Conservation (phyloP, 805 yeast genomes). For the Candida sakaeoensis region DNA sequence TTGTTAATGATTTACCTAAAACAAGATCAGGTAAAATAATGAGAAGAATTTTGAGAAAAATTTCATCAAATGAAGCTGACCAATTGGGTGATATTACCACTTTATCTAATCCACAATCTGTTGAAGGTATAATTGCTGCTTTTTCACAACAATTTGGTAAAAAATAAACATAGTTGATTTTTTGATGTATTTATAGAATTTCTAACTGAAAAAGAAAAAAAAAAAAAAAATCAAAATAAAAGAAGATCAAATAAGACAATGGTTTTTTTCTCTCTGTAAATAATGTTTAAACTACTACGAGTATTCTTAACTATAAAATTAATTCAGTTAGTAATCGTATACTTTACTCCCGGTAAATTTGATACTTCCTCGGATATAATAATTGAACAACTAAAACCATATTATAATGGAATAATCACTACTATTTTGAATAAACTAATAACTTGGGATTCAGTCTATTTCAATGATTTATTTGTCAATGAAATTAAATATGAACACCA, state of each 20-base stretch:
- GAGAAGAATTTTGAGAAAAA: conserved; percentile 81
- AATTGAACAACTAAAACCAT: conserved; percentile 13
- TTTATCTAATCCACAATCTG: conserved; percentile 72
- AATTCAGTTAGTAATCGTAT: conserved; percentile 35
- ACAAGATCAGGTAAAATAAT: conserved; percentile 84
- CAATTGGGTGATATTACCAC: conserved; percentile 79
- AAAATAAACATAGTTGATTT: conserved; percentile 20
- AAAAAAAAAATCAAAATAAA: background rate
- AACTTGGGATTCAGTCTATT: conserved; percentile 87
- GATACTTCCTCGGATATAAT: conserved; percentile 46
- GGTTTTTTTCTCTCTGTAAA: background rate
- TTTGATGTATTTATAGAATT: no score
- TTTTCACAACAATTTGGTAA: conserved; percentile 39
- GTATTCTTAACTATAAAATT: conserved; percentile 30
- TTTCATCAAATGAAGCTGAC: conserved; percentile 71
- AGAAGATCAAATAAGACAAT: background rate
- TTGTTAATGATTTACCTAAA: conserved; percentile 78
- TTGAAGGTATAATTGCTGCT: conserved; percentile 56
- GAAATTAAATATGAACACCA: conserved; percentile 76
- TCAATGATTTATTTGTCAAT: conserved; percentile 50
- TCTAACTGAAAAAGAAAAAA: background rate
- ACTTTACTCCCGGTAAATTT: conserved; percentile 42
- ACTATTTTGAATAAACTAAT: conserved; percentile 48
- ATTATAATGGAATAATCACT: background rate
- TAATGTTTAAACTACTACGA: conserved; percentile 5